Percentiles rank a stretch among this genome's conserved stretches.
phyloP scores from a whole-genome alignment of 202 grass and related monocot species.

The Brachypodium distachyon region DNA sequence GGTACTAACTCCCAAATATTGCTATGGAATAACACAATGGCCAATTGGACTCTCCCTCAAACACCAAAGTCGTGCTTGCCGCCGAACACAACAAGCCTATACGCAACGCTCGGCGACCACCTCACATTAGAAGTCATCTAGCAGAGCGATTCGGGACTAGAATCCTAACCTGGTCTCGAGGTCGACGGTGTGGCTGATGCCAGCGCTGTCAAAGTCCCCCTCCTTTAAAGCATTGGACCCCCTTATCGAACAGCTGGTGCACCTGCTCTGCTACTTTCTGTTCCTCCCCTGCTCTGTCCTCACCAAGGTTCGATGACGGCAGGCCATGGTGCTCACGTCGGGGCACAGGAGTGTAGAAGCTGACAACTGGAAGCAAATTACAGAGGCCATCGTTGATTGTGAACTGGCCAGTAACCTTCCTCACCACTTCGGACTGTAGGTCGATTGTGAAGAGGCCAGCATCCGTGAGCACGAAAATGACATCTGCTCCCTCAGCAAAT shows the following conservation, averaged over 20 bases:
- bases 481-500: background rate
- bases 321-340: background rate
- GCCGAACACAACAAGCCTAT: too few relatives aligned
- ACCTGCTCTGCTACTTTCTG: background rate
- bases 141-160: background rate
- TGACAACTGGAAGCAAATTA: background rate
- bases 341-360: background rate
- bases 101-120: background rate
- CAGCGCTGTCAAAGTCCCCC: background rate
- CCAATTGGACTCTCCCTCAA: background rate
- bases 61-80: too few relatives aligned
- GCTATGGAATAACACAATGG: background rate
- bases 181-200: background rate
- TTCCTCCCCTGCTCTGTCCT: background rate
- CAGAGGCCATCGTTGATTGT: background rate
- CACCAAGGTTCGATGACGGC: background rate
- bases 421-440: background rate
- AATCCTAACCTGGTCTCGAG: background rate
- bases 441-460: background rate
- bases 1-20: too few relatives aligned
- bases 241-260: background rate
- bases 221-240: background rate
- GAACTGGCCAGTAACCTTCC: background rate
- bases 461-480: background rate
- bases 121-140: background rate